Conservation (phyloP, 805 yeast genomes). For the Suhomyces prunicola region DNA sequence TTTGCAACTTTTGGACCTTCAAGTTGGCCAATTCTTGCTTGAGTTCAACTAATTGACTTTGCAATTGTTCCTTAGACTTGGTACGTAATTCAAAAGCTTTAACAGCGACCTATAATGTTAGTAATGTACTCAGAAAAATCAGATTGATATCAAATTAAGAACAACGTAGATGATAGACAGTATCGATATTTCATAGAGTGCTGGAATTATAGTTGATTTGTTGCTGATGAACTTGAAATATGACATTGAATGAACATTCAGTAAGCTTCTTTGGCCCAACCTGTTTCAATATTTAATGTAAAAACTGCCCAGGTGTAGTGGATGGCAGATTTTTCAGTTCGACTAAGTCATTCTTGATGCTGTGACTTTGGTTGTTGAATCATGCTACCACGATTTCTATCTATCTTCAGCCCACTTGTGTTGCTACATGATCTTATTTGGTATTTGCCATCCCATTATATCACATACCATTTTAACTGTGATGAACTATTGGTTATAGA, state of each 20-base stretch:
- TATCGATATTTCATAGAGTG: background rate
- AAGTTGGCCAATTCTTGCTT: conserved; percentile 95
- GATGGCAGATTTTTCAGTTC: background rate
- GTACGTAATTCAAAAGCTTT: conserved; percentile 96
- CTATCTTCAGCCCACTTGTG: background rate
- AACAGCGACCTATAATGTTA: conserved; percentile 66
- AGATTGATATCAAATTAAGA: background rate
- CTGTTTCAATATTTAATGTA: background rate
- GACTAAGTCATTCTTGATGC: background rate
- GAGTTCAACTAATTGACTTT: conserved; percentile 89
- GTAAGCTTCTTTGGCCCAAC: background rate
- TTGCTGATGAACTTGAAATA: background rate
- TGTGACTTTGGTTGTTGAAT: background rate
- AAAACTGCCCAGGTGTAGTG: background rate
- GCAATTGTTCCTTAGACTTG: conserved; percentile 95
- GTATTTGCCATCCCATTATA: background rate
- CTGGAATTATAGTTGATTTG: background rate
- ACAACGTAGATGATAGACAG: background rate
- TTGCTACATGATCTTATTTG: background rate
- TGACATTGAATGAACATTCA: background rate
- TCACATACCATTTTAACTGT: conserved; percentile 11
- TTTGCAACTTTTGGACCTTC: conserved; percentile 92
- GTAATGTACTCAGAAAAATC: conserved; percentile 10
- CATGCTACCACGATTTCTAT: background rate
- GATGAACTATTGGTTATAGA: conserved; percentile 8